Evolutionary conservation across 768 basidiomycete species (phyloP).

Genomic region (Lactifluus echinatus): DNA sequence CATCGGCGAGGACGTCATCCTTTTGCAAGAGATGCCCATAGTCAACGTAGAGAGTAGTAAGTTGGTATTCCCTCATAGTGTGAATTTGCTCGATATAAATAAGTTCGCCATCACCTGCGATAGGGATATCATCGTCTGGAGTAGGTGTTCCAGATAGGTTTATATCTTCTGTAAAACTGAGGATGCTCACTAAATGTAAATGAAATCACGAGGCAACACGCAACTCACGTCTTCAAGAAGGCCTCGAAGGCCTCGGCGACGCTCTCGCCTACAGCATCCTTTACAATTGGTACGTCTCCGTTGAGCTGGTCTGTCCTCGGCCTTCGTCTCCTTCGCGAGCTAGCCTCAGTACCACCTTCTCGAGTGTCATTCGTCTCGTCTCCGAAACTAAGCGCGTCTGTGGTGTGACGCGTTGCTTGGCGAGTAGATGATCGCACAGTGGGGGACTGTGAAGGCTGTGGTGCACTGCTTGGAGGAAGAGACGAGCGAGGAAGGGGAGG

Average conservation of each 20-base stretch:
- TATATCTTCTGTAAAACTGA: constrained; percentile 79
- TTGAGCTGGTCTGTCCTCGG: constrained; percentile 35
- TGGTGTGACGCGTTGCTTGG: constrained; percentile 23
- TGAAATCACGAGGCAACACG: not conserved
- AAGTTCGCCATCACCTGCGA: constrained; percentile 50
- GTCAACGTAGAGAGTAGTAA: constrained; percentile 95
- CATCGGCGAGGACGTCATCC: constrained; percentile 90
- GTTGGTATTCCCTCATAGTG: constrained; percentile 88
- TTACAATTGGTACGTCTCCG: constrained; percentile 76
- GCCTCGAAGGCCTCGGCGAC: constrained; percentile 87
- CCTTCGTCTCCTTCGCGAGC: constrained; percentile 38
- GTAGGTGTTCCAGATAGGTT: constrained; percentile 72
- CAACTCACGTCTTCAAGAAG: constrained; percentile 74
- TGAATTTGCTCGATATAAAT: constrained; percentile 91
- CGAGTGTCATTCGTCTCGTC: constrained; percentile 39
- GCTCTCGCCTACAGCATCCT: constrained; percentile 92
- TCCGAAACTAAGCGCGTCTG: constrained; percentile 29
- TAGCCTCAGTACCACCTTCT: constrained; percentile 29
- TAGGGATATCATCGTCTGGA: constrained; percentile 56
- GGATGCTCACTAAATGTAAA: constrained; percentile 14
- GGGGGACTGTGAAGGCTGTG: constrained; percentile 31
- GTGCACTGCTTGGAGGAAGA: constrained; percentile 43
- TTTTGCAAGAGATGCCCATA: constrained; percentile 82
- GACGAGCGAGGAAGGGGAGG: constrained; percentile 47
- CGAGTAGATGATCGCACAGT: constrained; percentile 26